Evolutionary conservation across 2,329 filamentous ascomycete genomes (phyloP), one percentile per base, ranked within the genome.

Genomic region (Neofusicoccum cordaticola): DNA sequence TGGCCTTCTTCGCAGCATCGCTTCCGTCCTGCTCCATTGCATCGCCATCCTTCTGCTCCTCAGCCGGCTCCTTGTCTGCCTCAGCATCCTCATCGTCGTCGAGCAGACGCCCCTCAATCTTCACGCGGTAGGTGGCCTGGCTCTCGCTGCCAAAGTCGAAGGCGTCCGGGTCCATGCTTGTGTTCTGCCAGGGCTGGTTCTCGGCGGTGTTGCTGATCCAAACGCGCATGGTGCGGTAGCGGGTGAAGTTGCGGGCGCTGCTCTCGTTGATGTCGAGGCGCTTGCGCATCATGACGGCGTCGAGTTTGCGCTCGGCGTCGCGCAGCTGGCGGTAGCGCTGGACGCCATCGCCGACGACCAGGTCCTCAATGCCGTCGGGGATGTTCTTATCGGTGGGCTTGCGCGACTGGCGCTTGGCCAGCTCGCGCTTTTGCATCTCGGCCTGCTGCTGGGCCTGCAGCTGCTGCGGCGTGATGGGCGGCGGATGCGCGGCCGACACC

Each of bases 151-250:
- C 88, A 72, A 96, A 93, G 73, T 96, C 93, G 69, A 95, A 95
- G 41, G 86, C 86, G 74, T 94, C 89, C 11, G 89, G 85, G 66
- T 89, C 88, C 66, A 90, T 81, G 45, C 82, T 83, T 70, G 84
- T 86, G 44, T 83, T 85, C 79, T 99, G 95, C 95, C 95, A 98
- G 37, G 90, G 89, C 79, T 99, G 95, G 73, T 95, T 92, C 77
- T 97, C 92, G 39, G 90, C 92, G 1, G 93, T 97, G 78, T 99
- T 99, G 72, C 88, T 93, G 72, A 99, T 89, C 93, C 93, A 98
- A 68, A 99, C 86, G 67, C 94, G 90, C 77, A 99, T 83, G 2
- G 92, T 96, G 73, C 90, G 91, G 77, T 89, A 90, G 69, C 91
- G 87, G 86, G 91, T 95, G 66, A 87, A 83, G 67, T 88, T 89